Base-by-base conservation (phyloP, 176 grass and related monocot species). In the Juncus effusus region DNA sequence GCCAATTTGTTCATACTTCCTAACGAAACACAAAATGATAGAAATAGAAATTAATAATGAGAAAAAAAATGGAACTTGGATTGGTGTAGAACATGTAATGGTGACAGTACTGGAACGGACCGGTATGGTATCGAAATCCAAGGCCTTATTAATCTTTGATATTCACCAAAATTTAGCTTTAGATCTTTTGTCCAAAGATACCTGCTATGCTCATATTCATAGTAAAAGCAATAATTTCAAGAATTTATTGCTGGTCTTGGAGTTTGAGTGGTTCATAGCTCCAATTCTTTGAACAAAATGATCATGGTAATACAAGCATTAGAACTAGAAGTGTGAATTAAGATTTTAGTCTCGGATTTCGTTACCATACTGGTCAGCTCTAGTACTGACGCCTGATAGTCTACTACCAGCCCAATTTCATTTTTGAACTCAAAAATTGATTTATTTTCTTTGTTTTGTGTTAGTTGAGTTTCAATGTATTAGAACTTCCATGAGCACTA, bases 311-410 rank as follows among this genome's bases (percentile, higher is more conserved):
- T 6, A 69, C 2, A 28, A 28, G 19, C 19, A 28, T 28, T 28
- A 28, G 53, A 56, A 42, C 38, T 28, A 58, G 67, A 40, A 19
- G 54, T 55, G 35, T 12, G 45, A 11, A 19, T 14, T 38, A 4
- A 38, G 55, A 55, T 54, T 69, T 7, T 39, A 42, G 67, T 58
- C 52, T 71, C 67, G 16, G n/a, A 71, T 71, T 56, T 71, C 42
- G 54, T 7, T 71, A 71, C 54, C 8, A 38, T 35, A 71, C 54
- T 19, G 7, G 54, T 60, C 39, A 72, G 53, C 42, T 44, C 39
- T 19, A 57, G 68, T 71, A 59, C 54, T 15, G 3, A 47, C 44
- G 9, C 19, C 44, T 47, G 44, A 9, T 47, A 47, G 44, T 47
- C 44, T 2, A 9, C 44, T 47, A 47, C 44, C 44, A 9, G 2